Percentiles rank a stretch among this genome's conserved stretches.
These are phyloP conservation scores for Scedosporium dehoogii DNA, from an alignment of 2,329 filamentous ascomycete genomes.

Conservation along the genomic window DNA sequence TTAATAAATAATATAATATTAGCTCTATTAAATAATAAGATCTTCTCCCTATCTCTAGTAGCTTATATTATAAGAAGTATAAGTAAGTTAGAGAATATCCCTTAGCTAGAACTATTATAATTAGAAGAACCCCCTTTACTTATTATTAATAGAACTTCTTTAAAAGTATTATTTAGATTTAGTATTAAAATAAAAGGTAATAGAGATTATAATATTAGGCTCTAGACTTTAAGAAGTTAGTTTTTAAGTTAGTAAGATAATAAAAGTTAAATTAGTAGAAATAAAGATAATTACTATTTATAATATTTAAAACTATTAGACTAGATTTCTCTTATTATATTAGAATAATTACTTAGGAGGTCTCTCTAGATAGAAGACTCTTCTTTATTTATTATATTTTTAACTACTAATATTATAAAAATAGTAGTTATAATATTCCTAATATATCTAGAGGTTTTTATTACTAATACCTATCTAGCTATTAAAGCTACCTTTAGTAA, in stretches of 20 bases:
- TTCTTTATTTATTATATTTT: not conserved
- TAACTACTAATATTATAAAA: not conserved
- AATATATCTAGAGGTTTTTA: not conserved
- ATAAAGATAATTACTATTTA: too few species aligned
- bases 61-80: not conserved
- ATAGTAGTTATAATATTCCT: not conserved
- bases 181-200: not conserved
- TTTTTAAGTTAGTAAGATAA: not conserved
- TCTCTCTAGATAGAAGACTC: not conserved
- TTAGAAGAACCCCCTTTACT: not conserved
- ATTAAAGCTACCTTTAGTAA: not conserved
- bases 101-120: not conserved
- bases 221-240: not conserved
- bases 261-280: not conserved
- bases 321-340: not conserved
- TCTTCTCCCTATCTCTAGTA: not conserved
- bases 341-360: too few species aligned
- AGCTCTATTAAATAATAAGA: not conserved
- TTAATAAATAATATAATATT: not conserved
- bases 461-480: not conserved
- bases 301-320: not conserved
- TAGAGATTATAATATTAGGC: not conserved
- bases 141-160: not conserved
- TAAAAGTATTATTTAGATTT: not conserved
- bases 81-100: not conserved